A percentile compares a stretch with the other conserved stretches of the same genome.
Conservation (phyloP, 129 eudicot species). For the Artemisia tridentata region DNA sequence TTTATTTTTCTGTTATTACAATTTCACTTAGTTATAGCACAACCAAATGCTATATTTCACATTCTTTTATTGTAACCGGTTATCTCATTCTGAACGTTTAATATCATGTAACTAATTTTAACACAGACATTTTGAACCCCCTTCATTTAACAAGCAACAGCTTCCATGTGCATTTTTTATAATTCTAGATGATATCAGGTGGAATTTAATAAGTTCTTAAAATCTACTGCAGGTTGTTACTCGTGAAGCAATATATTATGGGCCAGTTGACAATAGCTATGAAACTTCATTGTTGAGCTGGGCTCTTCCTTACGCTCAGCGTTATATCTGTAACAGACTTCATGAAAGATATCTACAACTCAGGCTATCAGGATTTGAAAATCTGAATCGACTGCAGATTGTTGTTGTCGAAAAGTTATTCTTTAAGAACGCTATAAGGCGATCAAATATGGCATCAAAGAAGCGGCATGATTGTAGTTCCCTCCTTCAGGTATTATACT, state of each 20-base stretch:
- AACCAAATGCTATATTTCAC: not conserved
- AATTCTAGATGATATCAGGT: not conserved
- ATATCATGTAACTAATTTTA: not conserved
- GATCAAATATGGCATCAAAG: constrained; percentile 44
- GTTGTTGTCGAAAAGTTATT: constrained; percentile 73
- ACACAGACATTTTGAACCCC: not conserved
- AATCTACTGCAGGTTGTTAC: constrained; percentile 53
- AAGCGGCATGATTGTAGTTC: constrained; percentile 58
- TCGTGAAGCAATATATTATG: constrained; percentile 69
- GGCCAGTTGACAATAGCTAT: constrained; percentile 53
- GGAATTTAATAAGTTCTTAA: not conserved
- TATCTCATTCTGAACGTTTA: not conserved
- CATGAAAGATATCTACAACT: constrained; percentile 56
- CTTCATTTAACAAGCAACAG: not conserved
- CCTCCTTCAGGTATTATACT: constrained; percentile 33
- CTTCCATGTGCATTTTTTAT: not conserved
- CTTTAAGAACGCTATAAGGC: constrained; percentile 61
- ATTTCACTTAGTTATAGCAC: not conserved
- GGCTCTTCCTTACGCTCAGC: constrained; percentile 89
- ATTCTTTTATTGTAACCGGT: not conserved
- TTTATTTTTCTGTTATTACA: not conserved
- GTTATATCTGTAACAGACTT: constrained; percentile 53
- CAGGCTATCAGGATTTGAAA: constrained; percentile 55
- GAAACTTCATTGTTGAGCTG: constrained; percentile 55
- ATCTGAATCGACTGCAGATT: constrained; percentile 39